Evolutionary conservation across 169 alveolate genomes (phyloP), one percentile per base, ranked within the genome.

Genomic region (Cryptosporidium parvum): DNA sequence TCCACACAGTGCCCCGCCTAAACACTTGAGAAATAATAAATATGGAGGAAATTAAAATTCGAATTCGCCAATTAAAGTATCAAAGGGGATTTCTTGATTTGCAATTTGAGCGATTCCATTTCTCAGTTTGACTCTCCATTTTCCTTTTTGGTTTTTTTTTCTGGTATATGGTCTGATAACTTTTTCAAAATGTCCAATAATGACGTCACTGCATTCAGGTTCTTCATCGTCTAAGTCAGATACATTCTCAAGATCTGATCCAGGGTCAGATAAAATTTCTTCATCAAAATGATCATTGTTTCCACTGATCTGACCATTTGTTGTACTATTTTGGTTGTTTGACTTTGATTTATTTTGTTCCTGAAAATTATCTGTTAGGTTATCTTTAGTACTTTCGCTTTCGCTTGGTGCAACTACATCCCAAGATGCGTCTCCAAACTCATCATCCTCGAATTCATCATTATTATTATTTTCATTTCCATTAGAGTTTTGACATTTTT

Each of bases 31-130:
- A 48, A 48, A 48, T 12, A 48, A 48, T 48, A 0, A 7, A 48
- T 14, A 37, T 4, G 2, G 7, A 48, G 12, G 18, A 14, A 21
- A 52, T 75, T 58, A 75, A 75, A 75, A 75, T 18, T 75, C 86
- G 23, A 75, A 75, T 75, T 75, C 86, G 18, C 86, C 86, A 23
- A 75, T 58, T 39, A 75, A 59, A 52, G 86, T 75, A 56, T 75
- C 86, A 75, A 75, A 75, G 29, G 72, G 72, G n/a, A 75, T 75
- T 58, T 75, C 86, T 16, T 75, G 73, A 42, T 75, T 75, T 23
- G 73, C 71, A 33, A 75, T 75, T 61, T 75, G 86, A 56, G 86
- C 86, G n/a, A 75, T 75, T 58, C 86, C 86, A 6, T 75, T 75
- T 39, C 86, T 75, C 45, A 75, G 45, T 44, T 53, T 75, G 16